A percentile compares a stretch with the other conserved stretches of the same genome.
These are phyloP conservation scores for Cucurbita argyrosperma DNA, from an alignment of 306 rosid species.

Conservation along the genomic window DNA sequence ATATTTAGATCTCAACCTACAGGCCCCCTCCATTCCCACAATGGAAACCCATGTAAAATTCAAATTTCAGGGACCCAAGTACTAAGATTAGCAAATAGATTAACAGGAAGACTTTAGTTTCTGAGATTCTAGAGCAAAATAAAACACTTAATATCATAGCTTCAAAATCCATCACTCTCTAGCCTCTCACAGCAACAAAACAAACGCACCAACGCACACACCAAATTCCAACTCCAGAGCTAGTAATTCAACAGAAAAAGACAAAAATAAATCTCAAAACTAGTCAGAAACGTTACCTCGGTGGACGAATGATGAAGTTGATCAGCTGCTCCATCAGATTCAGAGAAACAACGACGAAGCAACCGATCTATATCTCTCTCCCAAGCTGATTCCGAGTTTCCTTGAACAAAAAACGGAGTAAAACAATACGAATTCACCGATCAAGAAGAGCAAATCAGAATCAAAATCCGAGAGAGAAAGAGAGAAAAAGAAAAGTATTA, in stretches of 20 bases:
- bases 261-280: not conserved
- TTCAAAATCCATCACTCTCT: not conserved
- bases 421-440: not conserved
- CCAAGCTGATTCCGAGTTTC: not conserved
- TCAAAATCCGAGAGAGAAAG: too few species aligned
- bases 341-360: not conserved
- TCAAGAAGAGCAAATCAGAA: not conserved
- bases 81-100: not conserved
- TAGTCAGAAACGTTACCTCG: constrained; percentile 21
- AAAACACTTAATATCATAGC: not conserved
- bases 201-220: not conserved
- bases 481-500: not conserved
- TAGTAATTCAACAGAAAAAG: not conserved
- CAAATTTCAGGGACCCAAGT: not conserved
- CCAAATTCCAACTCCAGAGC: not conserved
- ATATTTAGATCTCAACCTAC: constrained; percentile 2
- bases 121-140: not conserved
- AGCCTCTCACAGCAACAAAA: not conserved
- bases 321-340: constrained; percentile 47
- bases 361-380: not conserved
- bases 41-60: not conserved
- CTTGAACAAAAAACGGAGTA: not conserved
- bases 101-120: not conserved
- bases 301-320: constrained; percentile 55
- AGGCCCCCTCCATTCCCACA: not conserved